Conservation (phyloP, 2,329 filamentous ascomycete genomes). For the Aphanoascus verrucosus region DNA sequence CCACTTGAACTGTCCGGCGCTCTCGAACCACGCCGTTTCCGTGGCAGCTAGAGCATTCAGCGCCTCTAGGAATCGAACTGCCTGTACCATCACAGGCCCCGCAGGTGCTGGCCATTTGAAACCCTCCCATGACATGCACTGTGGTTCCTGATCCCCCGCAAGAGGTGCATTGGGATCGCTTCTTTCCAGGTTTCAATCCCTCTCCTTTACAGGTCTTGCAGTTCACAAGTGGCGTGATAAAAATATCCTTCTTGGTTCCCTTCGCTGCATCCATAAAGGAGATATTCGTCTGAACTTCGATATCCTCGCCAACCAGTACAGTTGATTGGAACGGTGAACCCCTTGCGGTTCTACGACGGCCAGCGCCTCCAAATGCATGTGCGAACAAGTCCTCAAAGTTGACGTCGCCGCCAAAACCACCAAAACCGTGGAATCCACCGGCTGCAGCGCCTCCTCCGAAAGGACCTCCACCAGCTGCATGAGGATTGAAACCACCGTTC, state of each 20-base stretch:
- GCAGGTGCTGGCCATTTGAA: constrained; percentile 92
- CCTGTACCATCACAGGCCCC: constrained; percentile 70
- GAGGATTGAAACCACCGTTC: constrained; percentile 67
- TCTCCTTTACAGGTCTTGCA: constrained; percentile 76
- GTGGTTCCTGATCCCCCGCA: constrained; percentile 81
- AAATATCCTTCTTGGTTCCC: constrained; percentile 77
- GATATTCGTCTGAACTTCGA: constrained; percentile 86
- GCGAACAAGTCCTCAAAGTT: constrained; percentile 95
- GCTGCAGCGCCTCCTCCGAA: constrained; percentile 48
- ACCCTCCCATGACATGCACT: constrained; percentile 84
- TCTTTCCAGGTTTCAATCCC: constrained; percentile 71
- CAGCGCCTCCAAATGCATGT: constrained; percentile 60
- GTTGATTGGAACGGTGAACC: constrained; percentile 66
- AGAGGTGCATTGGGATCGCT: constrained; percentile 60
- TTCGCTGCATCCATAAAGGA: constrained; percentile 95
- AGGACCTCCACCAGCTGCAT: constrained; percentile 43
- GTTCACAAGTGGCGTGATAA: constrained; percentile 66
- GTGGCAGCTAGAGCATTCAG: constrained; percentile 66
- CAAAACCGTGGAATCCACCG: constrained; percentile 50
- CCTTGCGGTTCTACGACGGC: constrained; percentile 43
- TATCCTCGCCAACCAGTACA: constrained; percentile 84
- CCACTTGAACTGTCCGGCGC: constrained; percentile 70
- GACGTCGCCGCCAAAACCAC: constrained; percentile 68
- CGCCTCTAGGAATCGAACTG: constrained; percentile 61
- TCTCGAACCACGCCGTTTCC: constrained; percentile 80